phyloP scores from a whole-genome alignment of 345 rosid genomes.

The Draba incana region DNA sequence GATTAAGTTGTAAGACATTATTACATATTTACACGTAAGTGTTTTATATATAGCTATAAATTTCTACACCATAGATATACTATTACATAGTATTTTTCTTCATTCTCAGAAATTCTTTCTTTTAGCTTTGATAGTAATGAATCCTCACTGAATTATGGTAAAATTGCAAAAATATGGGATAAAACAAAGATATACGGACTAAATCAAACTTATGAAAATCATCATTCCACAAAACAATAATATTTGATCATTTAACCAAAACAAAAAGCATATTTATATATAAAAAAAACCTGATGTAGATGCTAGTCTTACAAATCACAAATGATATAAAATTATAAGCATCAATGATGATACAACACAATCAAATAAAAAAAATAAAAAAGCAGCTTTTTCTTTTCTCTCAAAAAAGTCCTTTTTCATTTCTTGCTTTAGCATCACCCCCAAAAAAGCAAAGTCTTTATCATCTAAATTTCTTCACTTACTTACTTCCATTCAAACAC shows the following conservation, averaged over 20 bases:
- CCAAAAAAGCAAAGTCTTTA: conserved; percentile 5
- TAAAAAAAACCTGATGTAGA: too few species aligned
- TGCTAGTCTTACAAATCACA: not conserved
- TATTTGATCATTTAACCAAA: too few species aligned
- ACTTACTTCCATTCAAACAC: conserved; percentile 36
- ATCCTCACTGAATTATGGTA: not conserved
- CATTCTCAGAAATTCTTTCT: not conserved
- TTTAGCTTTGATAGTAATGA: not conserved
- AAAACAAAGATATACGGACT: not conserved
- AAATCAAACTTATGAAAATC: not conserved
- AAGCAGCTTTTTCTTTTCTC: conserved; percentile 41
- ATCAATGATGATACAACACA: conserved; percentile 15
- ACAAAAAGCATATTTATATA: not conserved
- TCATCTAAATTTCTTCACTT: conserved; percentile 30
- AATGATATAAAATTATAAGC: conserved; percentile 9
- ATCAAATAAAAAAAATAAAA: not conserved
- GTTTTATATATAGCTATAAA: not conserved
- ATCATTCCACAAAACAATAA: too few species aligned
- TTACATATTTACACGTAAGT: not conserved
- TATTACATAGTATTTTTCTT: not conserved
- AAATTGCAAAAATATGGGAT: not conserved
- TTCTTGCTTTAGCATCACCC: conserved; percentile 36
- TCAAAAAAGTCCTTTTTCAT: conserved; percentile 23
- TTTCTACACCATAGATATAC: not conserved
- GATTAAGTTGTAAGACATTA: not conserved